Base-by-base conservation (phyloP, 2,329 filamentous ascomycete species). In the Clonostachys sp. region DNA sequence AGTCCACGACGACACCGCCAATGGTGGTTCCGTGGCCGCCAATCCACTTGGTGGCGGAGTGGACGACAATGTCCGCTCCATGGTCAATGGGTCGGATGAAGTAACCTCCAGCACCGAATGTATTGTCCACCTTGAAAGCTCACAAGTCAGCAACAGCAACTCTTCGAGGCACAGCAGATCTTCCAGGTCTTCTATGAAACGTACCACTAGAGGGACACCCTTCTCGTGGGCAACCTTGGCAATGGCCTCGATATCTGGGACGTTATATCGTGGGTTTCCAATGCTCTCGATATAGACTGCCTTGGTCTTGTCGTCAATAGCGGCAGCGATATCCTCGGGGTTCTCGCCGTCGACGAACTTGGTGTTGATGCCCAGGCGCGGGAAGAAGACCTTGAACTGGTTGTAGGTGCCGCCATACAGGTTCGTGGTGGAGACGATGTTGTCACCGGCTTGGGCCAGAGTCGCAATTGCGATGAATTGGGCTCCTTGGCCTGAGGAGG, bases 21-120 rank as follows among this genome's bases (percentile, higher is more conserved):
- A 96, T 88, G 24, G 91, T 96, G 39, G 91, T 95, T 51, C 91
- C 92, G 67, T 97, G 92, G 40, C 91, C 91, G 48, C 91, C 91
- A 53, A 97, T 96, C 91, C 91, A 96, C 70, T 96, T 96, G 49
- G 91, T 96, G 12, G 91, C 91, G 38, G 88, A 94, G 77, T 96
- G 91, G 20, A 96, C 89, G 45, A 96, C 86, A 51, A 96, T 96
- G 63, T 96, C 91, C 53, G 89, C 91, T 47, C 91, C 91, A 66
- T 95, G 87, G 20, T 91, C 85, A 58, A 96, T 92, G 39, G 91
- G 91, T 7, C 87, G 83, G 56, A 86, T 75, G 65, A 89, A 95
- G 77, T 89, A 96, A 45, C 92, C 91, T 50, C 91, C 91, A 12
- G 91, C 91, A 42, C 91, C 92, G 59, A 96, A 96, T 9, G 91